Conservation (phyloP, 1,284 basidiomycete species). For the Cutaneotrichosporon dermatis region DNA sequence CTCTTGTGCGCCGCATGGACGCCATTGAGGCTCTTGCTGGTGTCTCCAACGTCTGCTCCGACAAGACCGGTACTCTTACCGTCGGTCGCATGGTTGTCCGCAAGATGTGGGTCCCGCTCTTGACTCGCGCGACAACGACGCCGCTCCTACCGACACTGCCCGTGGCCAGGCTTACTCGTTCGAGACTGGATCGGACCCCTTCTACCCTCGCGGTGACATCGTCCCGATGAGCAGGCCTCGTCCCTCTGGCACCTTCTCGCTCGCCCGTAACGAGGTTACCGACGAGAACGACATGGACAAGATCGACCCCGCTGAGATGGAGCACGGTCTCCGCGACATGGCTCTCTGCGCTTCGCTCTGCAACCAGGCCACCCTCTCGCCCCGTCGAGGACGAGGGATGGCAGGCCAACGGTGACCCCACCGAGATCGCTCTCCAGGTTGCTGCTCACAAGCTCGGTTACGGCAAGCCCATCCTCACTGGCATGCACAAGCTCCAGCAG, state of each 20-base stretch:
- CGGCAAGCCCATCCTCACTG: constrained; percentile 49
- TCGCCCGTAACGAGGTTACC: constrained; percentile 19
- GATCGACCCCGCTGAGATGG: constrained; percentile 31
- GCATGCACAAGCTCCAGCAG: constrained; percentile 16
- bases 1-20: constrained; percentile 53
- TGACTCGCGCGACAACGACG: constrained; percentile 28
- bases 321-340: constrained; percentile 45
- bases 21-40: constrained; percentile 58
- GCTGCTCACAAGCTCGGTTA: constrained; percentile 56
- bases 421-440: constrained; percentile 63
- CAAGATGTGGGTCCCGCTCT: constrained; percentile 55
- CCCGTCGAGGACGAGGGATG: constrained; percentile 52
- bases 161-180: constrained; percentile 47
- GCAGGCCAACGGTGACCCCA: constrained; percentile 66
- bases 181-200: constrained; percentile 49
- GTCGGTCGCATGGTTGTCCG: constrained; percentile 56
- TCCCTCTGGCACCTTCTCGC: constrained; percentile 24
- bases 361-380: constrained; percentile 52
- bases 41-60: constrained; percentile 60
- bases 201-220: constrained; percentile 50
- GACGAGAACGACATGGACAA: constrained; percentile 22
- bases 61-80: constrained; percentile 64
- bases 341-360: constrained; percentile 51
- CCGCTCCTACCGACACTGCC: constrained; percentile 30
- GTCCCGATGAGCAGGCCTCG: constrained; percentile 25